Evolutionary conservation across 2,329 filamentous ascomycete species (phyloP).

Genomic region (Juglanconis oblonga): DNA sequence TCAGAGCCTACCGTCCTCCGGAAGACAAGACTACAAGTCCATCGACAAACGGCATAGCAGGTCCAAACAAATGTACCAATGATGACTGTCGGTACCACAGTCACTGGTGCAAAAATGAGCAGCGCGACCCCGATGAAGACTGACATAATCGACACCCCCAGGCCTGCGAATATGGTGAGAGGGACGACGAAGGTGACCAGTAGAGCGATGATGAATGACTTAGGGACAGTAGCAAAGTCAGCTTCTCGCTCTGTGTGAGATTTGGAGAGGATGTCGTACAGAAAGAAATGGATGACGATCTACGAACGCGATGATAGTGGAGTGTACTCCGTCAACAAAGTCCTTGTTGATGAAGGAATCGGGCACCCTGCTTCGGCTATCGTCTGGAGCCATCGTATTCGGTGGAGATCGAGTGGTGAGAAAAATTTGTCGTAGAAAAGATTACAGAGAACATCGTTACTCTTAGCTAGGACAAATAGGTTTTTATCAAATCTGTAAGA

Average conservation of each 20-base stretch:
- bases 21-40: background rate
- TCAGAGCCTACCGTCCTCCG: background rate
- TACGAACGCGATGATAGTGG: background rate
- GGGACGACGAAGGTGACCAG: background rate
- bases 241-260: background rate
- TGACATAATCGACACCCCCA: background rate
- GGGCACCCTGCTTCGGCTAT: background rate
- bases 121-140: background rate
- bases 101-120: background rate
- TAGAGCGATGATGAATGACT: background rate
- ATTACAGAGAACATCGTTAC: too few relatives aligned
- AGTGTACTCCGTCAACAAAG: background rate
- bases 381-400: background rate
- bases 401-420: background rate
- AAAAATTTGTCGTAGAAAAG: background rate
- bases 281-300: background rate
- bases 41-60: background rate
- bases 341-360: background rate
- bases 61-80: background rate
- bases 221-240: background rate
- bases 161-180: background rate
- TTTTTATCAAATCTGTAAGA: too few relatives aligned
- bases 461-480: too few relatives aligned
- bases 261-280: background rate
- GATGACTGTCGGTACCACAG: background rate